Evolutionary conservation across 2,329 filamentous ascomycete genomes (phyloP), one percentile per base, ranked within the genome.

Genomic region (Alternaria angustiovoidea): DNA sequence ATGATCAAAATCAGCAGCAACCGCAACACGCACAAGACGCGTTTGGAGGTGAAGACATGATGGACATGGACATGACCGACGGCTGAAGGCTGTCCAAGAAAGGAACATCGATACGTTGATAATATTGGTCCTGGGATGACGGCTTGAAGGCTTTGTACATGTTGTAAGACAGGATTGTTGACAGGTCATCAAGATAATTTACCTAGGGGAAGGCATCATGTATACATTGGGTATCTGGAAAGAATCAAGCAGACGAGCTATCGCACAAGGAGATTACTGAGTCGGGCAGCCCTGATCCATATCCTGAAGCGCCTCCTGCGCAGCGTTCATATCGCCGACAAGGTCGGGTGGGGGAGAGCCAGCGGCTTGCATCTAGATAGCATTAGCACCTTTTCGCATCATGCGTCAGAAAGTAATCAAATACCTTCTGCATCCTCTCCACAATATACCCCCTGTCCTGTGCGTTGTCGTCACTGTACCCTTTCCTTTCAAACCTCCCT

Each of bases 381-480:
- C 39, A 26, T 51, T 47, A 57, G 53, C 20, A 30, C 24, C 20
- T 22, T 22, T 22, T 22, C 11, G 43, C 46, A 51, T n/a, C 12
- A n/a, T 3, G 7, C 28, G 11, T 32, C 4, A 34, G 2, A 1
- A 38, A 41, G 5, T 4, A 46, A 47, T 34, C 30, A 52, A 63
- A 59, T 69, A 97, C 94, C 89, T 94, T 94, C 79, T 98, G 94
- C 95, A 99, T 99, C 76, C 90, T 90, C 74, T 97, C 94, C 66
- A 97, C 94, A 71, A 99, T 95, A 79, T 93, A 97, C 75, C 96
- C 92, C 63, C 94, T 85, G 79, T 96, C 92, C 46, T 87, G 85
- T 14, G 90, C 81, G 75, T 96, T 94, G 12, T 90, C 87, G 81
- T 99, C 95, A 47, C 87, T 87, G 77, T 96, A 99, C 0, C 85